Evolutionary conservation across 352 stramenopile species (phyloP).

Genomic region (Detonula confervacea): DNA sequence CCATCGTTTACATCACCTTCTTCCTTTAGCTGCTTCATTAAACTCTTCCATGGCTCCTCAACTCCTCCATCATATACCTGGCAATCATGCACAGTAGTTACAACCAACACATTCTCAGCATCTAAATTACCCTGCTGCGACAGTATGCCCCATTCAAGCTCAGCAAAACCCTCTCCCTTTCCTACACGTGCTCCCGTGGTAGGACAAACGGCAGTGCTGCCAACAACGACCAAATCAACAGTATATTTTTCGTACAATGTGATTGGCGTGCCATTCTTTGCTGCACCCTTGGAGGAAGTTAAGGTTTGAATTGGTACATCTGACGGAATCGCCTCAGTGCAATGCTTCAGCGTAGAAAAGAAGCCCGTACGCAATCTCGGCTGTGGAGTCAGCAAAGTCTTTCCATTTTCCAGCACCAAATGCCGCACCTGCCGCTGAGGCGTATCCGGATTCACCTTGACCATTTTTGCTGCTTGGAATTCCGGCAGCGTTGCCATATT

Average conservation of each 20-base stretch:
- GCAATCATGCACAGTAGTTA: slow-evolving; percentile 76
- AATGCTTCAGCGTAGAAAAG: slow-evolving; percentile 58
- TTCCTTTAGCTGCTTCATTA: slow-evolving; percentile 19
- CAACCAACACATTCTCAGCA: slow-evolving; percentile 59
- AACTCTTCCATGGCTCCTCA: slow-evolving; percentile 45
- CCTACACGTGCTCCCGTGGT: slow-evolving; percentile 71
- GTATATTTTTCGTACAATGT: slow-evolving; percentile 74
- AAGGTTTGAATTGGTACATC: slow-evolving; percentile 56
- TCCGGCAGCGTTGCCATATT: slow-evolving; percentile 57
- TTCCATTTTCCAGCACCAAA: slow-evolving; percentile 58
- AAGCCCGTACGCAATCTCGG: slow-evolving; percentile 76
- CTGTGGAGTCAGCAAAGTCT: slow-evolving; percentile 78
- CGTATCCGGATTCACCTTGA: slow-evolving; percentile 83
- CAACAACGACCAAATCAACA: slow-evolving; percentile 77
- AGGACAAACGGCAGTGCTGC: slow-evolving; percentile 75
- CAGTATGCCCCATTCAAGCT: slow-evolving; percentile 80
- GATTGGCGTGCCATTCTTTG: slow-evolving; percentile 65
- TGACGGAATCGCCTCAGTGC: slow-evolving; percentile 40
- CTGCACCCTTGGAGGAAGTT: slow-evolving; percentile 71
- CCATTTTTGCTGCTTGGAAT: slow-evolving; percentile 58
- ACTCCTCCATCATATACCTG: slow-evolving; percentile 66
- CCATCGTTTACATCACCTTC: slow-evolving; percentile 10
- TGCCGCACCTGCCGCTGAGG: slow-evolving; percentile 67
- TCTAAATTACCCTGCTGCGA: slow-evolving; percentile 71
- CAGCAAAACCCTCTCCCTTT: slow-evolving; percentile 81